Base-by-base conservation (phyloP, 768 basidiomycete species). In the Amyloporia xantha region DNA sequence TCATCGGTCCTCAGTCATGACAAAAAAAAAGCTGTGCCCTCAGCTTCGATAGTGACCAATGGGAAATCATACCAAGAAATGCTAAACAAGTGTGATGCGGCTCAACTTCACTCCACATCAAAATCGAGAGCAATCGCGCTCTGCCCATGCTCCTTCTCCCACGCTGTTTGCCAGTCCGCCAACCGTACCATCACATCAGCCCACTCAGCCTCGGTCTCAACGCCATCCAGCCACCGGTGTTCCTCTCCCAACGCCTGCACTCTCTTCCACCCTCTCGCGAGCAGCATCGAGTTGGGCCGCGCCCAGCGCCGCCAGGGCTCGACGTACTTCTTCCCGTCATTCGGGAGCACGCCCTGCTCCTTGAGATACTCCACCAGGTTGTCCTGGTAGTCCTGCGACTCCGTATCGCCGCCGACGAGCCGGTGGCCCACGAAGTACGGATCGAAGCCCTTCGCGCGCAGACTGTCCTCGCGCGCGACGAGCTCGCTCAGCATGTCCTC, bases 121-220 rank as follows among this genome's bases (percentile, higher is more conserved):
- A 42, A 42, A 23, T 21, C 41, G 10, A 7, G 10, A 11, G 41
- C 19, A 5, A 42, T 20, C 15, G 41, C 41, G 3, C 48, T 38
- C 7, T 55, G 21, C 10, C 61, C 62, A 42, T 62, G 57, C 19
- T 60, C 57, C n/a, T 54, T 60, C 54, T 80, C 78, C 75, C 80
- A 81, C n/a, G 74, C 65, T 42, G 65, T 56, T 55, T 78, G 72
- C 77, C 78, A 78, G 45, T 59, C 65, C 35, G 72, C 69, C 23
- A 80, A 56, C 41, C 74, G 64, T 26, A 52, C 38, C 75, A 80
- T 74, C 48, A 79, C 48, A 24, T 69, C 65, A 1, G 67, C 70
- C 78, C 78, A 79, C 53, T 79, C 66, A 19, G 62, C 68, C 63
- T 78, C 79, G 1, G 71, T 76, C 60, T 67, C 65, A 9, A 76